phyloP scores from a whole-genome alignment of 768 basidiomycete species.

The Hypsizygus marmoreus region DNA sequence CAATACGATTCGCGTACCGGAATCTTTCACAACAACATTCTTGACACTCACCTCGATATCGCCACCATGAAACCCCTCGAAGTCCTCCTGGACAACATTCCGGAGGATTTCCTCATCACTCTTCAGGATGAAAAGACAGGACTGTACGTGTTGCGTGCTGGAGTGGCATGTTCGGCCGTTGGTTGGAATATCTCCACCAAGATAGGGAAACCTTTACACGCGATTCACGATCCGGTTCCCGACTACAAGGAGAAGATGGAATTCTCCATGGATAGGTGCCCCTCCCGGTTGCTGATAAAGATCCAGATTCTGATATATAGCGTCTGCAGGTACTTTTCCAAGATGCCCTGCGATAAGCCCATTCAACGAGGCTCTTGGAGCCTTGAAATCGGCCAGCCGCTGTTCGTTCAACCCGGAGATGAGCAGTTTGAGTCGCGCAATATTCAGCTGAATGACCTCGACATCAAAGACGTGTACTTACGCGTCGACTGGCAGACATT shows the following conservation, averaged over 20 bases:
- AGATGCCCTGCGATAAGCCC: constrained; percentile 46
- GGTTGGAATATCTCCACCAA: constrained; percentile 52
- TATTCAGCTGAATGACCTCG: constrained; percentile 35
- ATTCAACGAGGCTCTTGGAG: constrained; percentile 57
- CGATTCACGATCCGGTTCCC: constrained; percentile 50
- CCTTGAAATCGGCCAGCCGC: constrained; percentile 49
- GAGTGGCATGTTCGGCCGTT: constrained; percentile 46
- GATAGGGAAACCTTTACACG: constrained; percentile 46
- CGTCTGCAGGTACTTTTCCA: constrained; percentile 44
- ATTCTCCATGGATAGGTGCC: constrained; percentile 51
- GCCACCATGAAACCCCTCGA: constrained; percentile 34
- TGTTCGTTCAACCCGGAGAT: constrained; percentile 44
- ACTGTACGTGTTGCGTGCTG: constrained; percentile 46
- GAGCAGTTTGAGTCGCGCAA: constrained; percentile 35
- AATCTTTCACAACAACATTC: constrained; percentile 44
- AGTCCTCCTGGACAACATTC: constrained; percentile 51
- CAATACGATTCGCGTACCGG: constrained; percentile 33
- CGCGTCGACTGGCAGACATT: constrained; percentile 61
- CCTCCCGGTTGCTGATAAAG: neutral
- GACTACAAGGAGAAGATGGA: constrained; percentile 51
- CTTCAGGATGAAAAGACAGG: constrained; percentile 43
- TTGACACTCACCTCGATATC: constrained; percentile 32
- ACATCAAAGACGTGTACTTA: constrained; percentile 41
- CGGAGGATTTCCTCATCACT: constrained; percentile 52
- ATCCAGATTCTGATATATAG: constrained; percentile 1